Base-by-base conservation (phyloP, 2,329 filamentous ascomycete genomes). In the Colletotrichum sp. region DNA sequence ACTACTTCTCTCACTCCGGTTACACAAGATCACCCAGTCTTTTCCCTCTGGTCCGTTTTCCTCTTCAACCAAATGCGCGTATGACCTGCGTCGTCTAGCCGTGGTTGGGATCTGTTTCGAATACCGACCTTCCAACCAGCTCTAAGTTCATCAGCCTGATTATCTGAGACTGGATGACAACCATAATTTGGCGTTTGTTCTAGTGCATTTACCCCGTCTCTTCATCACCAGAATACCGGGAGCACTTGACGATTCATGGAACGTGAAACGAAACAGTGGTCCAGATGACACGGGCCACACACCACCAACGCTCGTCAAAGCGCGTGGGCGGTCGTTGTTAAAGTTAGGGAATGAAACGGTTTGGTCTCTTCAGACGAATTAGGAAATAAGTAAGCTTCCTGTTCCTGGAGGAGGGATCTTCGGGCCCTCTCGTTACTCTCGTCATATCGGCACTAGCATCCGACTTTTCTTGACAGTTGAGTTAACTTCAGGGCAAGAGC, bases 231-330 rank as follows among this genome's bases (percentile, higher is more conserved):
- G 34, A 57, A 26, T n/a, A 67, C 15, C 8, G 28, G 49, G n/a
- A 68, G 63, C n/a, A 63, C 63, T 44, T 26, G n/a, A 24, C 39
- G 39, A 44, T 26, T 68, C 32, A 55, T 57, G 57, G 44, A 30
- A 52, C n/a, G 34, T 69, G 64, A 76, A 76, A 76, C 74, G 39
- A 74, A 69, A 73, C 64, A 36, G 28, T n/a, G 26, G 39, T 59
- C 49, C 39, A 64, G 34, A 12, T 49, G 15, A 16, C 39, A 66
- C 74, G 64, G 34, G 36, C 52, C 28, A 65, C 52, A 71, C 68
- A 57, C 67, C 44, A 65, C 24, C 49, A 44, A 7, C 12, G n/a
- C 15, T 21, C 34, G 39, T 49, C 72, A 75, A 44, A 60, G 60
- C 72, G 60, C 57, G 28, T 44, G 36, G n/a, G 15, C n/a, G 18